Evolutionary conservation across 208 protist species (phyloP).

Genomic region (Lotmaria passim): DNA sequence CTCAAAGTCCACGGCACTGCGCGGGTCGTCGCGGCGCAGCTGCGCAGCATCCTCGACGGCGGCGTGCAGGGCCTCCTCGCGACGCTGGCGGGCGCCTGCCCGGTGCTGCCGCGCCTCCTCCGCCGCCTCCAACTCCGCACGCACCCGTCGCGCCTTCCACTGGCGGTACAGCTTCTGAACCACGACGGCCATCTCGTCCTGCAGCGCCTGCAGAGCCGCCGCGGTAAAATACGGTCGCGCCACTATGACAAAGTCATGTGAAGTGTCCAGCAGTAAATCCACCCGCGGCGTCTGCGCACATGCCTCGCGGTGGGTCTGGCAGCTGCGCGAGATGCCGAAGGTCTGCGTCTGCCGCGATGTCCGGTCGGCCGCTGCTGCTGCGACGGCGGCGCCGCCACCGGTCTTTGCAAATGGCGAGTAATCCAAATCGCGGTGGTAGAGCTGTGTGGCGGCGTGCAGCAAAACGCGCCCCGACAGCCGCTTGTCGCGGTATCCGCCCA

Average conservation of each 20-base stretch:
- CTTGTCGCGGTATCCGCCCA: slow-evolving; percentile 93
- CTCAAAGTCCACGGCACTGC: slow-evolving; percentile 93
- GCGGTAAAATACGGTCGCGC: slow-evolving; percentile 91
- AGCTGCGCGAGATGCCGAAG: slow-evolving; percentile 80
- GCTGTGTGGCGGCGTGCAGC: slow-evolving; percentile 93
- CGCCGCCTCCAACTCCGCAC: slow-evolving; percentile 57
- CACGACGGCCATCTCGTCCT: slow-evolving; percentile 77
- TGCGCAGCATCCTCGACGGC: slow-evolving; percentile 80
- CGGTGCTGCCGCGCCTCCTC: slow-evolving; percentile 65
- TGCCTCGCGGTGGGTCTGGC: slow-evolving; percentile 91
- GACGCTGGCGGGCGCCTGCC: slow-evolving; percentile 55
- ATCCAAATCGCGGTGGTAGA: slow-evolving; percentile 69
- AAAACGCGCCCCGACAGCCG: slow-evolving; percentile 67
- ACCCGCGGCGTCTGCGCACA: slow-evolving; percentile 90
- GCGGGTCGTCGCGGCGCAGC: slow-evolving; percentile 89
- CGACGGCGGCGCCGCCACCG: background rate
- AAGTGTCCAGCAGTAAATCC: slow-evolving; percentile 68
- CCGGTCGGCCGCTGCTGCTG: slow-evolving; percentile 18
- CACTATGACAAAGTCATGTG: slow-evolving; percentile 70
- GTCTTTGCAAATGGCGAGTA: slow-evolving; percentile 60
- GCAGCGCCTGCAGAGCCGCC: slow-evolving; percentile 63
- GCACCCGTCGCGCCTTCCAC: slow-evolving; percentile 91
- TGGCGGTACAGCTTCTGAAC: slow-evolving; percentile 94
- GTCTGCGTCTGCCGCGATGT: slow-evolving; percentile 93
- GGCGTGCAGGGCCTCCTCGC: slow-evolving; percentile 70